Conservation (phyloP, 306 rosid genomes). For the Malus asiatica region DNA sequence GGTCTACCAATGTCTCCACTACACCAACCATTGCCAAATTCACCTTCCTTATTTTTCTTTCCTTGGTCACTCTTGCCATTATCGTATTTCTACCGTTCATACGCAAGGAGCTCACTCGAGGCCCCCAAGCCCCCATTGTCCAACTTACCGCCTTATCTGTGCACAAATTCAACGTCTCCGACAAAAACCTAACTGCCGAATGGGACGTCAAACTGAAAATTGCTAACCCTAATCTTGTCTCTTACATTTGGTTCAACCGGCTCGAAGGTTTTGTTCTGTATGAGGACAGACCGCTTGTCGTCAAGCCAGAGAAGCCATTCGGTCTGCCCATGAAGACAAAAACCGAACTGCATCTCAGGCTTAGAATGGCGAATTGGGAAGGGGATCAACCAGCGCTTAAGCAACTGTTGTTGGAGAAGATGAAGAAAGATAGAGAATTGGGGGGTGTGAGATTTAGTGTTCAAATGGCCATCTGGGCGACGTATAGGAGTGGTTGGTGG, state of each 20-base stretch:
- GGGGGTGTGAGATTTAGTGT: background rate
- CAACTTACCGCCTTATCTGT: background rate
- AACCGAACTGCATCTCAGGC: background rate
- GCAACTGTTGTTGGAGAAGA: background rate
- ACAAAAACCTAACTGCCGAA: background rate
- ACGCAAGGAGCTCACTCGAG: background rate
- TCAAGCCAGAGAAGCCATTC: background rate
- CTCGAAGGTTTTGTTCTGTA: background rate
- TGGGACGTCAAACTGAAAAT: conserved; percentile 3
- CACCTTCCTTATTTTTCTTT: background rate
- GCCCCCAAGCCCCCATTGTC: background rate
- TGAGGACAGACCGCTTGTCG: background rate
- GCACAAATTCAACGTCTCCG: background rate
- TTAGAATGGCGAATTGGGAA: background rate
- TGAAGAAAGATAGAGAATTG: background rate
- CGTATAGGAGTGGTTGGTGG: background rate
- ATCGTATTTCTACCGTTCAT: background rate
- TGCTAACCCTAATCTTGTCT: background rate
- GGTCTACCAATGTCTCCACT: no score
- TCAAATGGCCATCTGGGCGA: conserved; percentile 5
- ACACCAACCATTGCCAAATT: background rate
- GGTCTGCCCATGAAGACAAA: background rate
- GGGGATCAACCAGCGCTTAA: conserved; percentile 2
- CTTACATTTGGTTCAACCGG: background rate
- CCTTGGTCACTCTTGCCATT: background rate